Percentiles rank a stretch among this genome's conserved stretches.
phyloP scores from a whole-genome alignment of 306 rosid species.

The Biancaea sappan region DNA sequence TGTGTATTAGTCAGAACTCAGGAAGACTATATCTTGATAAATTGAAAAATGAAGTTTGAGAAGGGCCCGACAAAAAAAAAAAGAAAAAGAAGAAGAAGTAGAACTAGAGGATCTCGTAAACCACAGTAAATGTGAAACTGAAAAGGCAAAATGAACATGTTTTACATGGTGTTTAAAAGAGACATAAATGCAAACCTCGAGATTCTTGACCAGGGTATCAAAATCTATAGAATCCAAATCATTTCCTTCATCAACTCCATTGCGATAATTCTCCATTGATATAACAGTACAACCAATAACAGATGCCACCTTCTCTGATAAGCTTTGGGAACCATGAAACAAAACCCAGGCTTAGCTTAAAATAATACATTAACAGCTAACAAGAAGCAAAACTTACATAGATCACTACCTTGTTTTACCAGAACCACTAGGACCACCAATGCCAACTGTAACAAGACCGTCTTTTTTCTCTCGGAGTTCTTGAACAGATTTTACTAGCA shows the following conservation, averaged over 20 bases:
- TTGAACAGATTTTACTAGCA: slow-evolving; percentile 94
- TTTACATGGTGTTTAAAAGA: slow-evolving; percentile 31
- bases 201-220: slow-evolving; percentile 75
- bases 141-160: slow-evolving; percentile 22
- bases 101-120: slow-evolving; percentile 23
- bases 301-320: slow-evolving; percentile 98
- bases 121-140: slow-evolving; percentile 1
- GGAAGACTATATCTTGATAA: slow-evolving; percentile 28
- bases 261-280: slow-evolving; percentile 96
- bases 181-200: slow-evolving; percentile 74
- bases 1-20: background rate
- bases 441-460: slow-evolving; percentile 89
- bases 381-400: background rate
- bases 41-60: slow-evolving; percentile 19
- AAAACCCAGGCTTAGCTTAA: background rate
- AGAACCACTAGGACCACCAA: slow-evolving; percentile 98
- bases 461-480: slow-evolving; percentile 92
- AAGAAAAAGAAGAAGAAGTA: no score
- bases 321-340: slow-evolving; percentile 68
- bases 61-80: slow-evolving; percentile 28
- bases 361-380: background rate
- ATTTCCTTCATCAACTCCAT: slow-evolving; percentile 83
- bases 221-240: slow-evolving; percentile 81
- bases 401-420: slow-evolving; percentile 84
- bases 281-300: slow-evolving; percentile 91